Percentiles rank a stretch among this genome's conserved stretches.
Evolutionary conservation across 1,284 basidiomycete genomes (phyloP).

Genomic region (Fomitiporia mediterranea): DNA sequence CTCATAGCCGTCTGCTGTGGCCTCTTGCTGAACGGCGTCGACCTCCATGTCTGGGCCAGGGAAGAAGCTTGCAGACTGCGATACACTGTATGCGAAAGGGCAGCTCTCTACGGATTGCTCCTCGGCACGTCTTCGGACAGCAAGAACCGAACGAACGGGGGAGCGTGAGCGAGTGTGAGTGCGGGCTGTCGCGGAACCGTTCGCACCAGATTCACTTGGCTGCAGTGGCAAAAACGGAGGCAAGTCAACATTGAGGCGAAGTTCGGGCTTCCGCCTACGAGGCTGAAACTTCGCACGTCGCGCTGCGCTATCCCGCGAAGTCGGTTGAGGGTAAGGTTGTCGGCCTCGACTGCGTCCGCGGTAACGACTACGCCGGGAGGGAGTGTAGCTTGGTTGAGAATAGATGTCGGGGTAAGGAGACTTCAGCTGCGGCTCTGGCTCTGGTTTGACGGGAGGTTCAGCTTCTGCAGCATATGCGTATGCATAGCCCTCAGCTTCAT

Average conservation of each 20-base stretch:
- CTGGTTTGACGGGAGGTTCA: constrained; percentile 8
- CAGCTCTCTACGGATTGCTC: constrained; percentile 17
- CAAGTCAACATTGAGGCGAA: constrained; percentile 19
- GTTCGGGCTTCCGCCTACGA: constrained; percentile 17
- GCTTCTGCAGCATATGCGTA: constrained; percentile 11
- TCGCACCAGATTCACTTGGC: not conserved
- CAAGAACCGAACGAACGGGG: constrained; percentile 10
- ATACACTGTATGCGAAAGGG: constrained; percentile 19
- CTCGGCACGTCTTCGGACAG: constrained; percentile 14
- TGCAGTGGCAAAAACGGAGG: constrained; percentile 14
- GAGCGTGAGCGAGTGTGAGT: constrained; percentile 17
- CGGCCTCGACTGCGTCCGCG: constrained; percentile 19
- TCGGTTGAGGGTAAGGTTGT: constrained; percentile 18
- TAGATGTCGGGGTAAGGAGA: constrained; percentile 11
- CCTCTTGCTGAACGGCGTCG: constrained; percentile 2
- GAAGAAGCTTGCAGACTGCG: constrained; percentile 13
- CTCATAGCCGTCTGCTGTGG: not conserved
- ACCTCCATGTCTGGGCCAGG: constrained; percentile 16
- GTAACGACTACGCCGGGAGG: constrained; percentile 11
- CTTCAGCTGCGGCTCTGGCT: constrained; percentile 7
- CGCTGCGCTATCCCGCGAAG: constrained; percentile 5
- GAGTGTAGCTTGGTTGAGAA: constrained; percentile 12
- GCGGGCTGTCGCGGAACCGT: constrained; percentile 13
- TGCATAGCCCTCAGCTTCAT: constrained; percentile 14
- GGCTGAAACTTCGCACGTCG: constrained; percentile 12